Base-by-base conservation (phyloP, 495 filamentous ascomycete genomes). In the Neurospora sp. region DNA sequence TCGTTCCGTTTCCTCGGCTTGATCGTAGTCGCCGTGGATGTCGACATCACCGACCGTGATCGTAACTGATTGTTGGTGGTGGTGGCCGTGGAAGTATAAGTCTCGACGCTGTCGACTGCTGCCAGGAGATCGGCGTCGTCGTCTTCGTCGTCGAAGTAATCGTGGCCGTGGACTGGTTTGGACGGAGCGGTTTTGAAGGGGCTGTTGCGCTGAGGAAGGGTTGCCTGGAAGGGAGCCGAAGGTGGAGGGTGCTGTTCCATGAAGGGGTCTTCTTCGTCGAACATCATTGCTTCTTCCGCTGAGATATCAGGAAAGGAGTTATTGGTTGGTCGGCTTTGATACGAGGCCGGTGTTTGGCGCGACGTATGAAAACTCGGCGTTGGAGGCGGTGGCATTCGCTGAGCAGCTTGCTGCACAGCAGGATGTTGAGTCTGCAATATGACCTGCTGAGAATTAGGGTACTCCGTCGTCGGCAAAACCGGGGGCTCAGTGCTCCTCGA, bases 61-160 rank as follows among this genome's bases (percentile, higher is more conserved):
- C 70, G 78, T 23, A 27, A 23, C 16, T 54, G 72, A 35, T 42
- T 72, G 18, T 75, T 74, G 31, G 70, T 71, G 12, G 69, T 71
- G 12, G 23, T 16, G 54, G 27, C 31, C 1, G 77, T 72, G 38
- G 83, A 75, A 20, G 83, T 80, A 39, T 80, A 82, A 72, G 85
- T 81, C 71, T 92, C 88, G 40, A 91, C 78, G 76, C 87, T 82
- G 40, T 88, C 84, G 5, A 88, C 88, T 70, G 86, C 83, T 71
- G 91, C 89, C 18, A 92, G 82, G 83, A 94, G 88, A 7, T 92
- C 91, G 23, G 91, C 90, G 71, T 93, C 92, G 74, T 93, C 91
- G 75, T 90, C 91, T 38, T 87, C 88, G 72, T 90, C 86, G 44
- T 89, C 90, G 77, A 89, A 91, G 20, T 91, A 89, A 73, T 91